A percentile compares a stretch with the other conserved stretches of the same genome.
phyloP scores from a whole-genome alignment of 768 basidiomycete genomes.

The Leucosporidium yakuticum region DNA sequence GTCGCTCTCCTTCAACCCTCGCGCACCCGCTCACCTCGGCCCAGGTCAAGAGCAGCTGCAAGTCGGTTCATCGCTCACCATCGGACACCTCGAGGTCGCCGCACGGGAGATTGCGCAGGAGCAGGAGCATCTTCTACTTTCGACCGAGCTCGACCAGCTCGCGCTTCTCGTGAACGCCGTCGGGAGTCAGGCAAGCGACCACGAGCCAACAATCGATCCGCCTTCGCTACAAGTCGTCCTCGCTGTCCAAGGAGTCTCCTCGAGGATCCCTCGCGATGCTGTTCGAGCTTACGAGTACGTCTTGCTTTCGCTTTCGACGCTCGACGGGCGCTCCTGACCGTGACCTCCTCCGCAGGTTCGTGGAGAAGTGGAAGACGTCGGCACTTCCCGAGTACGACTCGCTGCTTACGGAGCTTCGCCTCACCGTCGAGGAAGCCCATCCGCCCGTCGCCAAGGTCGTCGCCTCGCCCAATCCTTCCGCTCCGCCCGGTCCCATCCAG shows the following conservation, averaged over 20 bases:
- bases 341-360: slow-evolving; percentile 48
- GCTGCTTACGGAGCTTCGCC: slow-evolving; percentile 27
- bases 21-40: neutral
- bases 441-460: neutral
- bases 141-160: slow-evolving; percentile 4
- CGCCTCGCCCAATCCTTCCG: neutral
- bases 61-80: neutral
- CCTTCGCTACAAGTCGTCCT: slow-evolving; percentile 17
- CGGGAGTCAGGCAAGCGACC: neutral
- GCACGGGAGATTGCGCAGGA: neutral
- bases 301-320: slow-evolving; percentile 34
- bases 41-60: neutral
- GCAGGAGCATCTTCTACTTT: neutral
- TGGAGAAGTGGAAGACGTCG: slow-evolving; percentile 75
- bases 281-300: slow-evolving; percentile 50
- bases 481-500: neutral
- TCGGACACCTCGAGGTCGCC: neutral
- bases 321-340: slow-evolving; percentile 41
- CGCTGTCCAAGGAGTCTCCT: slow-evolving; percentile 16
- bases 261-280: slow-evolving; percentile 68
- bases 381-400: slow-evolving; percentile 57
- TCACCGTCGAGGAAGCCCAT: slow-evolving; percentile 23
- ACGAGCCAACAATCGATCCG: neutral
- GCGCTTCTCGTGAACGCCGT: neutral
- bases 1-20: neutral